A percentile compares a stretch with the other conserved stretches of the same genome.
These are phyloP conservation scores for Pestalotiopsis fici DNA, from an alignment of 2,329 filamentous ascomycete species.

Conservation along the genomic window DNA sequence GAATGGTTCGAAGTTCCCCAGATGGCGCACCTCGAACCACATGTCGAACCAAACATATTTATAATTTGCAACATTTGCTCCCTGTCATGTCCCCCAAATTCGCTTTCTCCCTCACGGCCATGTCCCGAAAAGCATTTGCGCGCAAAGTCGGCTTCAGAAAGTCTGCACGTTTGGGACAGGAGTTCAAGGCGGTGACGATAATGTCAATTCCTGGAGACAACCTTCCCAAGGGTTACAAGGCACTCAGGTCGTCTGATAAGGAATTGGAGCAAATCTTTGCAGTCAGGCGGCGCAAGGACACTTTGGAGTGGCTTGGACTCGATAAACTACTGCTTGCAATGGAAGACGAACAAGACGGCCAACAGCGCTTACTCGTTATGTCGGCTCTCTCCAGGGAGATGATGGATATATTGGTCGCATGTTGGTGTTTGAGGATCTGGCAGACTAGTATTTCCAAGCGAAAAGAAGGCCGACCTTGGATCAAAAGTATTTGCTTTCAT, in stretches of 20 bases:
- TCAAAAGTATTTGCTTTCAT: neutral
- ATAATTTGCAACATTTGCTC: slow-evolving; percentile 23
- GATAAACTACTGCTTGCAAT: slow-evolving; percentile 19
- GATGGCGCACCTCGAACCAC: slow-evolving; percentile 16
- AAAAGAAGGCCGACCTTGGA: neutral
- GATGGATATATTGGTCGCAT: slow-evolving; percentile 22
- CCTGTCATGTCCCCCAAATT: slow-evolving; percentile 19
- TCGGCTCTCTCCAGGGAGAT: slow-evolving; percentile 13
- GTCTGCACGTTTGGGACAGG: slow-evolving; percentile 15
- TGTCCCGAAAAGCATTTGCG: slow-evolving; percentile 13
- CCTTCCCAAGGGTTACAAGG: slow-evolving; percentile 22
- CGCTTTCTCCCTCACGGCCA: slow-evolving; percentile 19
- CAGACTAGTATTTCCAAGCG: slow-evolving; percentile 11
- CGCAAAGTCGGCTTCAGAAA: slow-evolving; percentile 18
- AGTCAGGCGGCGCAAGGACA: slow-evolving; percentile 13
- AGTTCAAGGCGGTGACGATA: slow-evolving; percentile 17
- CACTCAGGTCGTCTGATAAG: slow-evolving; percentile 15
- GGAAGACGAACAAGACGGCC: slow-evolving; percentile 18
- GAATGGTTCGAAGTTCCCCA: slow-evolving; percentile 14
- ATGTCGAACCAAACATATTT: slow-evolving; percentile 18
- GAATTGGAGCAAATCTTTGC: slow-evolving; percentile 21
- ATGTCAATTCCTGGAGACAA: slow-evolving; percentile 14
- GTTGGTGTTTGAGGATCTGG: slow-evolving; percentile 23
- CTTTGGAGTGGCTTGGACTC: slow-evolving; percentile 20
- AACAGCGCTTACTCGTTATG: slow-evolving; percentile 17